Evolutionary conservation across 129 eudicot genomes (phyloP).

Genomic region (Helianthus tuberosus): DNA sequence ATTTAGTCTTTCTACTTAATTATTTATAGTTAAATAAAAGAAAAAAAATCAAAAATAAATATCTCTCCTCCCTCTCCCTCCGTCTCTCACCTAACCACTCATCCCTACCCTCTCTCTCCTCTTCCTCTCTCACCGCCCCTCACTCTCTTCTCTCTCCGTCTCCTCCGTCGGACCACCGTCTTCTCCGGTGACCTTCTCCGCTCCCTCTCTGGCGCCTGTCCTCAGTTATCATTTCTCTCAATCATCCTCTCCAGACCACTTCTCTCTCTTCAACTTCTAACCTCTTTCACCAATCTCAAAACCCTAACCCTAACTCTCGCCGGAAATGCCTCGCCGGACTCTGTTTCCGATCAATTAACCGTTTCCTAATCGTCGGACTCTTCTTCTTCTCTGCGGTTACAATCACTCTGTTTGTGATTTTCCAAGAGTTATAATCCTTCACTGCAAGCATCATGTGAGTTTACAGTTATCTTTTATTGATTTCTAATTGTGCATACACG

Average conservation of each 20-base stretch:
- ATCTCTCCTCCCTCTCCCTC: constrained; percentile 62
- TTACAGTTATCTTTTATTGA: not conserved
- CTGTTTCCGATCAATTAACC: not conserved
- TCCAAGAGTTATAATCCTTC: not conserved
- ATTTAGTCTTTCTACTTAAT: too few species aligned
- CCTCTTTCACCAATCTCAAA: constrained; percentile 33
- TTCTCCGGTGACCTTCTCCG: not conserved
- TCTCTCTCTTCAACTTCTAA: constrained; percentile 37
- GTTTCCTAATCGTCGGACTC: not conserved
- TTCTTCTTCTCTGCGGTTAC: too few species aligned
- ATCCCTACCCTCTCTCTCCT: constrained; percentile 38
- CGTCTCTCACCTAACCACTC: constrained; percentile 30
- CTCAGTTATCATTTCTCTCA: constrained; percentile 46
- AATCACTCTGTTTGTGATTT: too few species aligned
- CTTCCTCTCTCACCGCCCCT: constrained; percentile 34
- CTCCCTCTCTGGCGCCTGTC: constrained; percentile 50
- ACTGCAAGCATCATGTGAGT: constrained; percentile 36
- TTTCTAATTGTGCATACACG: not conserved
- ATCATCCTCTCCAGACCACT: constrained; percentile 47
- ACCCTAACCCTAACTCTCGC: constrained; percentile 21
- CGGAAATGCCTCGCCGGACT: constrained; percentile 20
- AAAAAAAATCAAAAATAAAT: too few species aligned
- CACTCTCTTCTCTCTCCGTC: constrained; percentile 49
- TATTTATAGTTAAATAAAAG: too few species aligned
- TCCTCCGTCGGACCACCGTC: constrained; percentile 1